Base-by-base conservation (phyloP, 345 rosid species). In the Bruguiera parviflora region DNA sequence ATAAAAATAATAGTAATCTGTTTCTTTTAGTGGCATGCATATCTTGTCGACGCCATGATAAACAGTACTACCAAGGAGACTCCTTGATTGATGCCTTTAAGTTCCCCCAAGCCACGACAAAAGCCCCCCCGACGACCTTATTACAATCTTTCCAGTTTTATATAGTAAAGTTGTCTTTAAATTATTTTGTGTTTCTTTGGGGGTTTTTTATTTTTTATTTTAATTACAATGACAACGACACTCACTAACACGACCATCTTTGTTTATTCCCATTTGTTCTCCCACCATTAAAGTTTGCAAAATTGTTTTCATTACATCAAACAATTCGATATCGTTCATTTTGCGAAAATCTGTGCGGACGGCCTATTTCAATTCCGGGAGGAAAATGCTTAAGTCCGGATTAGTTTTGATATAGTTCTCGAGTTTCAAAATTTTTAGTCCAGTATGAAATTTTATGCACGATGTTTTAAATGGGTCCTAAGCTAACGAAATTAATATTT, bases 41-140 rank as follows among this genome's bases (percentile, higher is more conserved):
- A n/a, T 72, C 74, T 80, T 69, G 81, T 72, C 74, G 71, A 77
- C 69, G 55, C 76, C 76, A 61, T 62, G 77, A 53, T 20, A 53
- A 49, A 6, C 35, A 58, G 66, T 71, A 71, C 67, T 71, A 75
- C 69, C 73, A 81, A 75, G 77, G 65, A 8, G 69, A 37, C 79
- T 66, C 80, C 79, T 84, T 80, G 84, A 84, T 83, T 74, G 58
- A 71, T 65, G 74, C 67, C 72, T 57, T 57, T 43, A 37, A 46
- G 75, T 68, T 70, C 65, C 61, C 58, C 61, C 73, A 63, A 58
- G 75, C 70, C 77, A 8, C 78, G 89, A 88, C 93, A 88, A 84
- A 77, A 71, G 79, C 85, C 76, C 35, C 35, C 72, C 67, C 56
- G 79, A 84, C 82, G 78, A 76, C 82, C 58, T 77, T 73, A 53